phyloP scores from a whole-genome alignment of 805 yeast species.

The Ogataea pini region DNA sequence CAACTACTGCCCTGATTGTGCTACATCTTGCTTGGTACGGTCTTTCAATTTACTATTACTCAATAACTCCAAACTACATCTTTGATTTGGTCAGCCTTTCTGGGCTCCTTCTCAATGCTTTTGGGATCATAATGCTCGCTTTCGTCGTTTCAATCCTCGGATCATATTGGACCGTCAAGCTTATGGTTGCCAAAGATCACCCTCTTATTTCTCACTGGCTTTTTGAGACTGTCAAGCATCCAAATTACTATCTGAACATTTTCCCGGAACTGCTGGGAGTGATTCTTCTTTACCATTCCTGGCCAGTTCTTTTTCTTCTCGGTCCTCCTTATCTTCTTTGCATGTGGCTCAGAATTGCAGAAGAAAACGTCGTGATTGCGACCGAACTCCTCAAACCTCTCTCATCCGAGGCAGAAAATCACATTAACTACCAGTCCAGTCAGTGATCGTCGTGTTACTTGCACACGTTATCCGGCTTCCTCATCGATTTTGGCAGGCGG shows the following conservation, averaged over 20 bases:
- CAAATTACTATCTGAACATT: conserved; percentile 18
- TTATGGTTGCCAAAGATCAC: conserved; percentile 20
- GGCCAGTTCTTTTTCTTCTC: conserved; percentile 6
- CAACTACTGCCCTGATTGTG: conserved; percentile 6
- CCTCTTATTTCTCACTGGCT: conserved; percentile 19
- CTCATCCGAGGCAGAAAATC: not conserved
- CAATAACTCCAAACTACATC: not conserved
- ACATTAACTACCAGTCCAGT: not conserved
- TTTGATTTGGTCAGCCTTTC: conserved; percentile 6
- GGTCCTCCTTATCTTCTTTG: conserved; percentile 14
- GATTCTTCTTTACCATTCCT: conserved; percentile 14
- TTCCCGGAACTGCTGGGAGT: conserved; percentile 17
- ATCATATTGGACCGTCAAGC: conserved; percentile 18
- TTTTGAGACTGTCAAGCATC: conserved; percentile 16
- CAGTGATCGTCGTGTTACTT: not conserved
- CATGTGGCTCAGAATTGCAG: conserved; percentile 13
- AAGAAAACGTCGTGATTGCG: conserved; percentile 15
- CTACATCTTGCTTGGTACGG: conserved; percentile 15
- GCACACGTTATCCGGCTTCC: not conserved
- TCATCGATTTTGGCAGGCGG: not conserved
- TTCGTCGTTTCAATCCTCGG: conserved; percentile 14
- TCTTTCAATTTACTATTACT: conserved; percentile 2
- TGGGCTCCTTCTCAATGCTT: conserved; percentile 10
- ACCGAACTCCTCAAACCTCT: conserved; percentile 6
- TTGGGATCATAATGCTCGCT: conserved; percentile 14